phyloP scores from a whole-genome alignment of 2,329 filamentous ascomycete genomes.

The Colletotrichum lindemuthianum region DNA sequence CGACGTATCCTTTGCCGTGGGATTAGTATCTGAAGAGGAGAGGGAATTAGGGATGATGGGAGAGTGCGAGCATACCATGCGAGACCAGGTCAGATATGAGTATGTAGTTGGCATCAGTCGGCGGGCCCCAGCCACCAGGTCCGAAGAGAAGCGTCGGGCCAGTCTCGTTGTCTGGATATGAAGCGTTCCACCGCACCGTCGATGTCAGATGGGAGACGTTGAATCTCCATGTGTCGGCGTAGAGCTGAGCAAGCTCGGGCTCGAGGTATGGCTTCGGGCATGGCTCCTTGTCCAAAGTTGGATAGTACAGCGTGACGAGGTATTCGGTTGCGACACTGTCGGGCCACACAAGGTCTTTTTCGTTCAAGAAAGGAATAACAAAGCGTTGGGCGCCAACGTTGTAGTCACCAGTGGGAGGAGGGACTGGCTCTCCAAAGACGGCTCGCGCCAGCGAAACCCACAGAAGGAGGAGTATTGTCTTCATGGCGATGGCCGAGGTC shows the following conservation, averaged over 20 bases:
- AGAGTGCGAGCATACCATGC: conserved; percentile 6
- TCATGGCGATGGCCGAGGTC: not conserved
- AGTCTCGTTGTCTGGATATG: not conserved
- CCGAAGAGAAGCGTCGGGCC: conserved; percentile 33
- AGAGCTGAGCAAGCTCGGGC: conserved; percentile 26
- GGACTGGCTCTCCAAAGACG: not conserved
- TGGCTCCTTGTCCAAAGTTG: conserved; percentile 12
- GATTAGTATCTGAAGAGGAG: not conserved
- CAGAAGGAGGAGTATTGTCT: not conserved
- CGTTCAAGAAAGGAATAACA: conserved; percentile 15
- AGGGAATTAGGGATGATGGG: not conserved
- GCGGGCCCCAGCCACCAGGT: conserved; percentile 28
- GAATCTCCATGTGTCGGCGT: conserved; percentile 9
- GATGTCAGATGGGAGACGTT: conserved; percentile 33
- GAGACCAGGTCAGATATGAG: conserved; percentile 31
- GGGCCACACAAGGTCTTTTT: conserved; percentile 21
- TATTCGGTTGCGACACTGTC: conserved; percentile 30
- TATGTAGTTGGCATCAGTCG: conserved; percentile 29
- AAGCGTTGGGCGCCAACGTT: conserved; percentile 33
- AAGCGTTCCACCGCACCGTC: conserved; percentile 27
- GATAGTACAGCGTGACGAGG: conserved; percentile 35
- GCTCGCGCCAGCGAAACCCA: not conserved
- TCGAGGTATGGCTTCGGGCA: conserved; percentile 28
- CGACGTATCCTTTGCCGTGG: conserved; percentile 40
- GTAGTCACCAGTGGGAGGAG: conserved; percentile 22